These are phyloP conservation scores for Phylloporus arenicola DNA, from an alignment of 768 basidiomycete genomes.

Conservation along the genomic window DNA sequence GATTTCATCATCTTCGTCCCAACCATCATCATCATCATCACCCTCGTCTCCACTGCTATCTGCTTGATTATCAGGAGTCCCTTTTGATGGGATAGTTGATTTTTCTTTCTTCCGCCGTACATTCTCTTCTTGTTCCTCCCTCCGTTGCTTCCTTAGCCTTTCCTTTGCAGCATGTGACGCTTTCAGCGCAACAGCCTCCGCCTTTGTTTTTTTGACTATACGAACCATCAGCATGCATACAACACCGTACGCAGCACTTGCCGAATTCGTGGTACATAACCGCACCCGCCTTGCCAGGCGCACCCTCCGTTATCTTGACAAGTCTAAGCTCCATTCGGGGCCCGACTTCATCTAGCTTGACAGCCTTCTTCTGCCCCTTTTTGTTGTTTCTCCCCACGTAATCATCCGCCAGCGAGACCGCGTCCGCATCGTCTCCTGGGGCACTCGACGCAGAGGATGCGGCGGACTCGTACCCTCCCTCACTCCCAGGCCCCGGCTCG, in stretches of 20 bases:
- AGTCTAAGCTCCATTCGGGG: conserved; percentile 91
- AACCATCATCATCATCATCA: conserved; percentile 33
- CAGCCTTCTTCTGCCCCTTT: conserved; percentile 86
- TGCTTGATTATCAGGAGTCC: conserved; percentile 35
- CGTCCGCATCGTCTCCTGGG: conserved; percentile 77
- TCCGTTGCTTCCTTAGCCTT: conserved; percentile 66
- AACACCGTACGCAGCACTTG: conserved; percentile 35
- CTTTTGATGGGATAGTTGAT: conserved; percentile 21
- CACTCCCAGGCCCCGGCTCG: conserved; percentile 47
- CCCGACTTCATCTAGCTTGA: conserved; percentile 89
- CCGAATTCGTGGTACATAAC: conserved; percentile 95
- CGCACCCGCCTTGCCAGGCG: conserved; percentile 88
- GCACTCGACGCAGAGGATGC: conserved; percentile 77
- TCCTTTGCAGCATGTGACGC: conserved; percentile 74
- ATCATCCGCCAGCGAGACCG: conserved; percentile 82
- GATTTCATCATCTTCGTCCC: conserved; percentile 63
- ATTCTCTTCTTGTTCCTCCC: conserved; percentile 89
- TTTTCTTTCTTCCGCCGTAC: conserved; percentile 74
- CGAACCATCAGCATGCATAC: conserved; percentile 3
- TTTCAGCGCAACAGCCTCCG: conserved; percentile 61
- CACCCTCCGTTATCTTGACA: conserved; percentile 91
- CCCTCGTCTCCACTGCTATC: conserved; percentile 39
- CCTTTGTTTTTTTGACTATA: conserved; percentile 85
- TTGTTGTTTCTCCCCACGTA: conserved; percentile 95
- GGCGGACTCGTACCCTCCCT: conserved; percentile 72